Evolutionary conservation across 2,329 filamentous ascomycete species (phyloP).

Genomic region (Conoideocrella luteorostrata): DNA sequence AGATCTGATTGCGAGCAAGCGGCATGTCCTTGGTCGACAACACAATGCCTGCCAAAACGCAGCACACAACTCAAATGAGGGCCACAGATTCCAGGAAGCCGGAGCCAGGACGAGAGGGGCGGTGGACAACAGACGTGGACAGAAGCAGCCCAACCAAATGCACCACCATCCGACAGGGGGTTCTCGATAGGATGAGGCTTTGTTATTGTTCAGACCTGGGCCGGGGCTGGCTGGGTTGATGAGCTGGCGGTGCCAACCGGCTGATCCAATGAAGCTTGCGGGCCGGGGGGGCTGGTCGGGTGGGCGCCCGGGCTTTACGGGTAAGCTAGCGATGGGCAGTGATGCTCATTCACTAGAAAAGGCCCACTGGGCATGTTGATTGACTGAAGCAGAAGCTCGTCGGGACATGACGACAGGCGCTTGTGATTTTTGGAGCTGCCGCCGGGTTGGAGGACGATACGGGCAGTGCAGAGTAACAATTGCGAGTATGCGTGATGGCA

Average conservation of each 20-base stretch:
- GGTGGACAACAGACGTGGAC: not conserved
- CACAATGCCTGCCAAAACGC: no score
- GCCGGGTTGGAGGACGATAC: no score
- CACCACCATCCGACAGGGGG: slow-evolving; percentile 1
- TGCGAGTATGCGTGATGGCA: no score
- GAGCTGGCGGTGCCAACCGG: slow-evolving; percentile 32
- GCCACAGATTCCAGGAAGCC: no score
- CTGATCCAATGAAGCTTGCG: slow-evolving; percentile 27
- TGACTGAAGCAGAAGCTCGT: not conserved
- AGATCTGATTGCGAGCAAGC: no score
- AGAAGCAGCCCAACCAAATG: slow-evolving; percentile 1
- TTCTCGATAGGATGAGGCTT: slow-evolving; percentile 2
- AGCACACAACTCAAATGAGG: no score
- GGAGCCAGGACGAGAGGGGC: no score
- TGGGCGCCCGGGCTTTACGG: slow-evolving; percentile 11
- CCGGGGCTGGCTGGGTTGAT: slow-evolving; percentile 25
- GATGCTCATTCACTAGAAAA: not conserved
- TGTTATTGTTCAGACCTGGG: slow-evolving; percentile 10
- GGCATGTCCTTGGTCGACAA: no score
- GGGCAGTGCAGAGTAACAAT: no score
- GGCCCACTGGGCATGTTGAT: not conserved
- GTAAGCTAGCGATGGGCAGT: slow-evolving; percentile 6
- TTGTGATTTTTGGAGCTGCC: no score
- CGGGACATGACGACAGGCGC: not conserved
- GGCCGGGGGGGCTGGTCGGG: slow-evolving; percentile 19